Evolutionary conservation across 805 yeast genomes (phyloP), one percentile per base, ranked within the genome.

Genomic region (Myxozyma neglecta): DNA sequence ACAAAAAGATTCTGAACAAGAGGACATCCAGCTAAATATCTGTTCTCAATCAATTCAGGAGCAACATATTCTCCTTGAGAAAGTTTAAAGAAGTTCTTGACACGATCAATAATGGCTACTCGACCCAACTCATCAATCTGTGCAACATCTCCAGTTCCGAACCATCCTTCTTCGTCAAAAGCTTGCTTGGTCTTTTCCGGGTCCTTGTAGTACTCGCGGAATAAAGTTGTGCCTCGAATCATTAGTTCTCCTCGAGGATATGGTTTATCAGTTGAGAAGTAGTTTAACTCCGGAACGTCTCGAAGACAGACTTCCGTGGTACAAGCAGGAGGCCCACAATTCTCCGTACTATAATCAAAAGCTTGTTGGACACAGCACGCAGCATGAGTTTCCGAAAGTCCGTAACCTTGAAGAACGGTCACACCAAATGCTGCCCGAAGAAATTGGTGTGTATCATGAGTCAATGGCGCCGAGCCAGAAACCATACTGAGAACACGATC

Each of bases 11-110:
- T 90, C 5, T 80, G 71, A 16, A 84, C 69, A 42, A 78, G 72
- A 2, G 88, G 81, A 68, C 82, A 80, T 34, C 79, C 76, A 0
- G 87, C 78, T 39, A 85, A 71, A 71, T 87, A 87, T 14, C 75
- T 74, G 70, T 85, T 86, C 71, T 88, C 93, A 66, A 88, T 83
- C 74, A 84, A 85, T 69, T 88, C 94, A n/a, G 90, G 88, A 0
- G 90, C 88, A 57, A 88, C 82, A 72, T 87, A 88, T 73, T 64
- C 67, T 11, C 67, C 67, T 55, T 64, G 67, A 11, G 67, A 52
- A 13, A 64, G 57, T 47, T 88, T 88, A 79, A 87, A 88, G 75
- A 88, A 87, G 74, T 88, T 88, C 77, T 88, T 88, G 45, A 87
- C 90, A 64, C 94, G 79, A 70, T 88, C 94, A 68, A 88, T 80